Percentiles rank a stretch among this genome's conserved stretches.
These are phyloP conservation scores for Scedosporium minutisporum DNA, from an alignment of 2,329 filamentous ascomycete genomes.

Conservation along the genomic window DNA sequence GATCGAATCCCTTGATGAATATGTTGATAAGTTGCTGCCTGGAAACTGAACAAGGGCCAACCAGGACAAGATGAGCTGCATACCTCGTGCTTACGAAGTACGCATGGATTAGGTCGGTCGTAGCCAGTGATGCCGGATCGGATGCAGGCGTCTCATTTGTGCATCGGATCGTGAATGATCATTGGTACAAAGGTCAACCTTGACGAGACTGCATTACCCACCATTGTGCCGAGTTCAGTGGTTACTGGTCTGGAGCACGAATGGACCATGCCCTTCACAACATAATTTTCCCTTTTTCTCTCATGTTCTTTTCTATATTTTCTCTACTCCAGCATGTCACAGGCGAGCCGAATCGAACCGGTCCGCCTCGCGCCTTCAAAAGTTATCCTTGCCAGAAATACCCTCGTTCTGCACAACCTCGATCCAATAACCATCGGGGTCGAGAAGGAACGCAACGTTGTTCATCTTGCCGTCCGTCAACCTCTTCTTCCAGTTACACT, in stretches of 20 bases:
- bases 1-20: too few relatives aligned
- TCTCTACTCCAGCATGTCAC: neutral
- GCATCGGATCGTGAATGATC: neutral
- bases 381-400: slow-evolving; percentile 44
- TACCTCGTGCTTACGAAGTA: neutral
- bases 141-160: neutral
- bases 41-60: too few relatives aligned
- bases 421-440: slow-evolving; percentile 81
- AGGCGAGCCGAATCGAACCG: neutral
- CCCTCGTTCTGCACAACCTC: slow-evolving; percentile 71
- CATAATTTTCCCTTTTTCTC: neutral
- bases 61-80: neutral
- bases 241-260: too few relatives aligned
- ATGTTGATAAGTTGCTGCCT: too few relatives aligned
- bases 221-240: too few relatives aligned
- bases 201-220: neutral
- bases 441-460: slow-evolving; percentile 84
- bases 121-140: too few relatives aligned
- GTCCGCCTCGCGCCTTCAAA: slow-evolving; percentile 23
- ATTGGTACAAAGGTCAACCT: neutral
- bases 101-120: too few relatives aligned
- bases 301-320: neutral
- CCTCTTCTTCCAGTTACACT: slow-evolving; percentile 89
- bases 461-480: slow-evolving; percentile 89
- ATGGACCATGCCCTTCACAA: too few relatives aligned